Evolutionary conservation across 2,329 filamentous ascomycete genomes (phyloP).

Genomic region (Helotiales sp.): DNA sequence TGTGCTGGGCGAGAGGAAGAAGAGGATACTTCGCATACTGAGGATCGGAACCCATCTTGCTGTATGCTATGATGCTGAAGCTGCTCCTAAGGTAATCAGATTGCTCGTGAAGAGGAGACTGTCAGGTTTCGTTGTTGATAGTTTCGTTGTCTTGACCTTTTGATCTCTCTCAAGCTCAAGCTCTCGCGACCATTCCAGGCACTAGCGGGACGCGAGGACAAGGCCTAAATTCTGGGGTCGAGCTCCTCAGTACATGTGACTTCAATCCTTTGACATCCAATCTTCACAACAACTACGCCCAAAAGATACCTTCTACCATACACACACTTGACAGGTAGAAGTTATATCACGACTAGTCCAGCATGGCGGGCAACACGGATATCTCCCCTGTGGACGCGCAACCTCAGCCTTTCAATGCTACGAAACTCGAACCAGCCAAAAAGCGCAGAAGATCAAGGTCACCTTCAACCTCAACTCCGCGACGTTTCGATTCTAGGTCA

Average conservation of each 20-base stretch:
- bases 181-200: slow-evolving; percentile 25
- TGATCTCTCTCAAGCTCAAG: slow-evolving; percentile 22
- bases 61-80: neutral
- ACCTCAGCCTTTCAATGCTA: slow-evolving; percentile 44
- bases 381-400: slow-evolving; percentile 35
- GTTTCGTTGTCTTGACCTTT: neutral
- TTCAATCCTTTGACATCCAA: neutral
- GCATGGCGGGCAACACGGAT: slow-evolving; percentile 36
- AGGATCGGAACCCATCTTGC: slow-evolving; percentile 72
- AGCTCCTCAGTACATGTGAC: slow-evolving; percentile 8
- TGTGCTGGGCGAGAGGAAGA: slow-evolving; percentile 78
- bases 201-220: slow-evolving; percentile 31
- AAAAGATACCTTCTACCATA: too few relatives aligned
- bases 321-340: too few relatives aligned
- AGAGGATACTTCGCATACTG: slow-evolving; percentile 85
- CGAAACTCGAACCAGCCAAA: slow-evolving; percentile 42
- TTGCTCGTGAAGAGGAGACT: neutral
- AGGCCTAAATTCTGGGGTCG: slow-evolving; percentile 2
- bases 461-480: slow-evolving; percentile 32
- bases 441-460: slow-evolving; percentile 42
- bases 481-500: slow-evolving; percentile 24
- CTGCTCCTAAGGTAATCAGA: neutral
- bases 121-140: neutral
- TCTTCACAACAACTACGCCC: too few relatives aligned
- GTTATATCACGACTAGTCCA: neutral